Evolutionary conservation across 768 basidiomycete genomes (phyloP).

Genomic region (Rhodotorula graminis): DNA sequence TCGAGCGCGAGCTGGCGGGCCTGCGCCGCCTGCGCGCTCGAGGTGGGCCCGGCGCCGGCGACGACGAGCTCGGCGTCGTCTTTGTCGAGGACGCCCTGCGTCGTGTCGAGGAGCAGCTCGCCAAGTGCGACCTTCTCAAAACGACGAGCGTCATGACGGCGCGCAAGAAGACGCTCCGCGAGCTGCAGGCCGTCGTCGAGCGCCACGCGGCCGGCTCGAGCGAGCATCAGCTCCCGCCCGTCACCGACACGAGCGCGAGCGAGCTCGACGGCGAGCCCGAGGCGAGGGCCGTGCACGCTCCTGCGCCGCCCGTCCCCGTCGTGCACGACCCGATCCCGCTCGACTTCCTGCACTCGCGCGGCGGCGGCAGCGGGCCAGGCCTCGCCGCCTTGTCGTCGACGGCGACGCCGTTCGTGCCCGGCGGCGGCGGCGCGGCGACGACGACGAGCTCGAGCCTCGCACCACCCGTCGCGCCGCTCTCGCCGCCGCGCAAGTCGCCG

Average conservation of each 20-base stretch:
- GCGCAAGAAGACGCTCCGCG: conserved; percentile 57
- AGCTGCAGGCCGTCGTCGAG: conserved; percentile 44
- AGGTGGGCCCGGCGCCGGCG: conserved; percentile 7
- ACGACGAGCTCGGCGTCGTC: conserved; percentile 66
- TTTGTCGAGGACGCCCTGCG: conserved; percentile 76
- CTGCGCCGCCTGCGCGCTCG: conserved; percentile 56
- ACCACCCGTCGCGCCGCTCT: not conserved
- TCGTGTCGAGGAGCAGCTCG: conserved; percentile 73
- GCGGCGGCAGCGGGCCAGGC: not conserved
- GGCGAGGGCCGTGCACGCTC: conserved; percentile 10
- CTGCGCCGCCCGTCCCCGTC: not conserved
- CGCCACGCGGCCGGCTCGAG: conserved; percentile 53
- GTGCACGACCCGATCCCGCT: conserved; percentile 16
- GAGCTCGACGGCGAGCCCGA: conserved; percentile 44
- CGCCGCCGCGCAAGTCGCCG: conserved; percentile 6
- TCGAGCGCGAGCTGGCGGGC: conserved; percentile 64
- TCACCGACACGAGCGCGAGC: conserved; percentile 27
- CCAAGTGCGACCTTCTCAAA: conserved; percentile 64
- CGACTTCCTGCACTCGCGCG: conserved; percentile 22
- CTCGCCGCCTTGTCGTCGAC: not conserved
- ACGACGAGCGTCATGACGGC: conserved; percentile 60
- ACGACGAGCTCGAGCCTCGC: not conserved
- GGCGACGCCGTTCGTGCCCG: conserved; percentile 8
- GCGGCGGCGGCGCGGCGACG: not conserved
- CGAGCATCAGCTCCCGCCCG: conserved; percentile 52